A percentile compares a stretch with the other conserved stretches of the same genome.
phyloP scores from a whole-genome alignment of 495 filamentous ascomycete species.

The Lepraria neglecta region DNA sequence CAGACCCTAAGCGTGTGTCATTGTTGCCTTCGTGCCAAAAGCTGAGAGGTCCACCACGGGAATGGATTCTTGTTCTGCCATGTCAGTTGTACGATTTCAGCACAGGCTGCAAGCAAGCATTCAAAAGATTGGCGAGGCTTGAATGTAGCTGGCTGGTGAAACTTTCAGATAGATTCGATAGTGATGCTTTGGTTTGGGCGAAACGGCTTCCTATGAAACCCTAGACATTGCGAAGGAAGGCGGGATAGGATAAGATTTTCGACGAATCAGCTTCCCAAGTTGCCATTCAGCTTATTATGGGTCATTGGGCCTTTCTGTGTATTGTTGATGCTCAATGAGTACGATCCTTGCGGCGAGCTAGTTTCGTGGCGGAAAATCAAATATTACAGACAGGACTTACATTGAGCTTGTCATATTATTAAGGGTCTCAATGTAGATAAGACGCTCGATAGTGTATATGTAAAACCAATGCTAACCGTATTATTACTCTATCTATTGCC shows the following conservation, averaged over 20 bases:
- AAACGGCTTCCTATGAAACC: neutral
- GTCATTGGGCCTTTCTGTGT: neutral
- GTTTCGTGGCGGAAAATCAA: no score
- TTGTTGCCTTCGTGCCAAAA: slow-evolving; percentile 33
- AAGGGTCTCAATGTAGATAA: no score
- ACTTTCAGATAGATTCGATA: neutral
- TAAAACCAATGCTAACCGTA: no score
- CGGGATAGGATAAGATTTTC: neutral
- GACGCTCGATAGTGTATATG: no score
- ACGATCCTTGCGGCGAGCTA: no score
- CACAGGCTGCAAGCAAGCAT: neutral
- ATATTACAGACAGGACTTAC: no score
- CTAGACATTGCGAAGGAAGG: neutral
- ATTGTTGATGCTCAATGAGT: neutral
- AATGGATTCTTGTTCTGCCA: slow-evolving; percentile 30
- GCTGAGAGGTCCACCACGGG: slow-evolving; percentile 47
- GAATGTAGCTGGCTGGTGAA: neutral
- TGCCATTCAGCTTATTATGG: neutral
- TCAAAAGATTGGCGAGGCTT: neutral
- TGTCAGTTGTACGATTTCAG: neutral
- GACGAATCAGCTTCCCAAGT: neutral
- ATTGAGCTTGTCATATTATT: no score
- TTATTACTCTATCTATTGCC: neutral
- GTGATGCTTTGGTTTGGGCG: neutral
- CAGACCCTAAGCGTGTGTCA: slow-evolving; percentile 35